Evolutionary conservation across 139 green algal species (phyloP), one percentile per base, ranked within the genome.

Genomic region (Gonium pectorale): DNA sequence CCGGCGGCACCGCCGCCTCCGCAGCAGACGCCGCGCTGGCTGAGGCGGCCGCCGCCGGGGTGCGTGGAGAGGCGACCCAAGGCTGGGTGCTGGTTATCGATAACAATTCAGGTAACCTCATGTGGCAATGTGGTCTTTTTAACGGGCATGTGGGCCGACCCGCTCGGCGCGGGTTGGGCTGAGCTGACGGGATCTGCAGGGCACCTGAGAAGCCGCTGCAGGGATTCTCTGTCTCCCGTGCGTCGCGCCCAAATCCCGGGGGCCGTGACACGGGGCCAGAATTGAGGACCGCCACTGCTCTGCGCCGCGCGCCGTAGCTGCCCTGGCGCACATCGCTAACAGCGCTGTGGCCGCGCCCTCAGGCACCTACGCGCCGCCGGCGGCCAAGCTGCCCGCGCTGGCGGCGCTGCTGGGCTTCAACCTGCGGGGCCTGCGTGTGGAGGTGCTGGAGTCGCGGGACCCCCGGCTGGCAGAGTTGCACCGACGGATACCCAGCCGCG

Each of bases 51-150:
- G 72, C 72, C 52, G 17, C 22, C 51, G 40, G 26, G 43, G 37
- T 13, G 11, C 56, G 29, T 35, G 4, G 13, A n/a, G 3, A 0
- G 56, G 56, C 37, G 13, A 56, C 19, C n/a, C 60, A 11, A 27
- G 79, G 71, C 31, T 66, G 74, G 68, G 44, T 13, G 29, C 70
- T 89, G 22, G 40, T 85, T 15, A 54, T 90, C 2, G 86, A 90
- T 72, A 90, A 90, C 86, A 90, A 90, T 40, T 67, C 60, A 6
- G 60, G 60, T 31, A 35, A 24, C 26, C 3, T 4, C 27, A 22
- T 26, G 9, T 19, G 52, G 21, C 9, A 22, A 22, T 22, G 2
- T 59, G 51, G 26, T 19, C 24, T 19, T 2, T 2, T 19, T 59
- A 22, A 19, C 2, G 51, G 51, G 51, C 51, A 59, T 59, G 51